phyloP scores from a whole-genome alignment of 768 basidiomycete genomes.

The Cyclocybe aegerita region DNA sequence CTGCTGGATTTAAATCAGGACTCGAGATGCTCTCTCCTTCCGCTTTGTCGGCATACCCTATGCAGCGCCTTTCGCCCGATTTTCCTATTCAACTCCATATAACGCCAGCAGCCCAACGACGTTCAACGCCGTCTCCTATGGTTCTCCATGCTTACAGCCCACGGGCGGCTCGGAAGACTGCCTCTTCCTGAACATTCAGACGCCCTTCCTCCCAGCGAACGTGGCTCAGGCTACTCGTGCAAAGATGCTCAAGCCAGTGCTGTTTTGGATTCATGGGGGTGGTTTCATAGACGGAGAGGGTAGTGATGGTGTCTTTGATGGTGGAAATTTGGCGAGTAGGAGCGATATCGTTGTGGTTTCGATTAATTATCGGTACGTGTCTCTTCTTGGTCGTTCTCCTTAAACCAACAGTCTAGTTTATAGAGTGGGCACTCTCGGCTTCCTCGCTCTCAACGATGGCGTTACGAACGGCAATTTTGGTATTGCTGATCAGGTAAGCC shows the following conservation, averaged over 20 bases:
- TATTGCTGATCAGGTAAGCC: constrained; percentile 40
- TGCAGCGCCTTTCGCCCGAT: constrained; percentile 42
- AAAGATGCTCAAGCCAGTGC: constrained; percentile 35
- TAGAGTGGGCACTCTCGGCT: constrained; percentile 40
- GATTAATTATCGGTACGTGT: constrained; percentile 39
- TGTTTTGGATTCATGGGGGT: constrained; percentile 54
- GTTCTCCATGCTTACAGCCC: constrained; percentile 31
- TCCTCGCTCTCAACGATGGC: constrained; percentile 40
- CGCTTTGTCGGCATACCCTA: constrained; percentile 53
- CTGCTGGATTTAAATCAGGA: constrained; percentile 21
- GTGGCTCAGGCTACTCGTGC: constrained; percentile 1
- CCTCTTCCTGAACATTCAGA: constrained; percentile 47
- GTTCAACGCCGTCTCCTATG: constrained; percentile 30
- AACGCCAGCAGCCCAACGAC: constrained; percentile 19
- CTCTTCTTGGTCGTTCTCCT: constrained; percentile 29
- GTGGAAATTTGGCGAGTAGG: constrained; percentile 43
- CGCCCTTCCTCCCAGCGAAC: constrained; percentile 31
- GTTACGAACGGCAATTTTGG: constrained; percentile 46
- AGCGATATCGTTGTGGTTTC: constrained; percentile 38
- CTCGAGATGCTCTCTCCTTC: constrained; percentile 48
- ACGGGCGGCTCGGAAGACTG: constrained; percentile 37
- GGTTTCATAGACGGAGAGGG: constrained; percentile 42
- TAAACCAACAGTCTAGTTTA: constrained; percentile 24
- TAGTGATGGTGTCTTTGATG: constrained; percentile 39
- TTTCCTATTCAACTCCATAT: constrained; percentile 38